phyloP scores from a whole-genome alignment of 768 basidiomycete genomes.

The Tulasnella sp. region DNA sequence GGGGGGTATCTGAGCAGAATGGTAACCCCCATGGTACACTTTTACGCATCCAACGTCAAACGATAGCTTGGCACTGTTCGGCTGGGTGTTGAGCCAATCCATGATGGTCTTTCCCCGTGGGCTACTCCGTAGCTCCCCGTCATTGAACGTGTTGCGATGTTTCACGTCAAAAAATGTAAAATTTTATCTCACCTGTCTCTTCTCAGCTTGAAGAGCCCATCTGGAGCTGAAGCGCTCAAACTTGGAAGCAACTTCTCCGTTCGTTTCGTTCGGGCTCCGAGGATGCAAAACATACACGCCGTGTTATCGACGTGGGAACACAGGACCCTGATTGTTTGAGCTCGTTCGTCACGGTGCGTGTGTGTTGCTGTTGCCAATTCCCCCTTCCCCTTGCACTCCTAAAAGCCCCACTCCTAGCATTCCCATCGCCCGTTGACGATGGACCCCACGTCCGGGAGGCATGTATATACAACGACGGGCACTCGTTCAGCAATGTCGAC shows the following conservation, averaged over 20 bases:
- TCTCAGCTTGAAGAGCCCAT: neutral
- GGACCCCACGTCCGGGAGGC: neutral
- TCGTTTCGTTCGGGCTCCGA: neutral
- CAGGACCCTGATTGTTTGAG: neutral
- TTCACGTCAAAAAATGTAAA: neutral
- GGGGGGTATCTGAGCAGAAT: neutral
- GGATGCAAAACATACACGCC: neutral
- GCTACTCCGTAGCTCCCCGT: neutral
- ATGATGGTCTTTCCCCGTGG: neutral
- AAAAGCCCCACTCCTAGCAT: neutral
- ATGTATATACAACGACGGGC: constrained; percentile 1
- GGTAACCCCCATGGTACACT: neutral
- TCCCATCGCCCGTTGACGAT: neutral
- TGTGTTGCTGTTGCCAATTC: neutral
- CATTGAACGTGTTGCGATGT: neutral
- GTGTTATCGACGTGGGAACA: neutral
- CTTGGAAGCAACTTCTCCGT: neutral
- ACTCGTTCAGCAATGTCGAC: neutral
- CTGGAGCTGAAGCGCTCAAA: neutral
- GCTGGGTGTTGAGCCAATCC: neutral
- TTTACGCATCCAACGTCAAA: neutral
- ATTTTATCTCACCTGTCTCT: neutral
- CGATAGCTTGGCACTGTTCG: neutral
- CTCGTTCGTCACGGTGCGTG: neutral
- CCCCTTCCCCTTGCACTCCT: neutral